A percentile compares a stretch with the other conserved stretches of the same genome.
Conservation (phyloP, 495 filamentous ascomycete species). For the Extremus antarcticus region DNA sequence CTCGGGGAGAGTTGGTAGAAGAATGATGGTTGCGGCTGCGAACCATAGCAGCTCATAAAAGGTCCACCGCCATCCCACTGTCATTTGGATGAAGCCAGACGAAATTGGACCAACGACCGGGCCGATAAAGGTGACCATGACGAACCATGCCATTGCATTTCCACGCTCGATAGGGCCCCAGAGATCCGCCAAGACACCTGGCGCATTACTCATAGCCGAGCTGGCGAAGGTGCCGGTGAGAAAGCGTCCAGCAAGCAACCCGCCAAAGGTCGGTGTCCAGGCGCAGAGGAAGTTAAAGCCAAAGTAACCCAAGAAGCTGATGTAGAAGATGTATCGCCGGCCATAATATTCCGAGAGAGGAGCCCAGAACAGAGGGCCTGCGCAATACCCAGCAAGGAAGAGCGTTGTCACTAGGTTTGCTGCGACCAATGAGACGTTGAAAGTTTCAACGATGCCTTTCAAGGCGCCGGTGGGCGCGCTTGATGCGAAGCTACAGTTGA, state of each 20-base stretch:
- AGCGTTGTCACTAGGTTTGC: conserved; percentile 38
- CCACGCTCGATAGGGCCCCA: conserved; percentile 40
- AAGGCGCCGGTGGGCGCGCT: conserved; percentile 38
- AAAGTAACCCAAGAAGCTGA: conserved; percentile 33
- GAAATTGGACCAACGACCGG: not conserved
- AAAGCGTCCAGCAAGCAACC: conserved; percentile 38
- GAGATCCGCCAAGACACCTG: conserved; percentile 40
- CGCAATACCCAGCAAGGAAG: conserved; percentile 40
- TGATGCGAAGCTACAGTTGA: conserved; percentile 42
- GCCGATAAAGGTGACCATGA: conserved; percentile 22
- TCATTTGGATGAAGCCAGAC: conserved; percentile 31
- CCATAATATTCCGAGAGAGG: conserved; percentile 43
- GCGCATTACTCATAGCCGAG: conserved; percentile 37
- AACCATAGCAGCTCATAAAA: conserved; percentile 39
- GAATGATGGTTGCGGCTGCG: conserved; percentile 26
- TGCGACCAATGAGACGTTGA: conserved; percentile 32
- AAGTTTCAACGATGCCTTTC: conserved; percentile 31
- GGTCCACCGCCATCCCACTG: conserved; percentile 23
- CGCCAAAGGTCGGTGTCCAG: conserved; percentile 37
- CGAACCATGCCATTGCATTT: conserved; percentile 34
- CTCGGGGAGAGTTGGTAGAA: conserved; percentile 39
- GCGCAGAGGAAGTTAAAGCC: conserved; percentile 41
- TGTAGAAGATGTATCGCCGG: conserved; percentile 36
- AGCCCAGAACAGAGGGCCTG: conserved; percentile 39
- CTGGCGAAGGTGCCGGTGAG: conserved; percentile 39